These are phyloP conservation scores for Sporobolomyces roseus DNA, from an alignment of 768 basidiomycete species.

Conservation along the genomic window DNA sequence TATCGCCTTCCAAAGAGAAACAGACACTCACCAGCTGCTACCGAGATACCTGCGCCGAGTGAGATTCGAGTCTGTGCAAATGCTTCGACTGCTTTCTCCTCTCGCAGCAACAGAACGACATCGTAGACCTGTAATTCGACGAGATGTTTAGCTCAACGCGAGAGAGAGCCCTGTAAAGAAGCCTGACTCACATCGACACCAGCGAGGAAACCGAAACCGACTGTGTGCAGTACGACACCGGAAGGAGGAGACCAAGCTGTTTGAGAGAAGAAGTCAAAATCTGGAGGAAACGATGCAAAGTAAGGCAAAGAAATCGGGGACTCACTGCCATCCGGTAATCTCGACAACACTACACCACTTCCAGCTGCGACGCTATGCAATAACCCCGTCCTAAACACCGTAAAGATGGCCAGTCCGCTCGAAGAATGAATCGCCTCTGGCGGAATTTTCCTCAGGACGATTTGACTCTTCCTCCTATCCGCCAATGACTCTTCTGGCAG, in stretches of 20 bases:
- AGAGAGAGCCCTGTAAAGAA: neutral
- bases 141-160: too few species aligned
- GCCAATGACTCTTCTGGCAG: constrained; percentile 20
- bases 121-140: constrained; percentile 39
- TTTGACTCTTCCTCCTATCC: constrained; percentile 30
- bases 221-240: constrained; percentile 17
- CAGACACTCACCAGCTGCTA: constrained; percentile 14
- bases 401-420: constrained; percentile 20
- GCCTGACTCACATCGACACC: constrained; percentile 13
- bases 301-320: neutral
- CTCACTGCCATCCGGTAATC: constrained; percentile 34
- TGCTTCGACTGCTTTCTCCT: constrained; percentile 16
- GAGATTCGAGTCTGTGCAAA: constrained; percentile 13
- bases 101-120: constrained; percentile 38
- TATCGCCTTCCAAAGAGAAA: too few species aligned
- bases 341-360: constrained; percentile 22
- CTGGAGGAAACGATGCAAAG: neutral
- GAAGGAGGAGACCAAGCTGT: constrained; percentile 33
- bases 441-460: constrained; percentile 36
- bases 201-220: constrained; percentile 4
- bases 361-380: constrained; percentile 2
- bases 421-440: constrained; percentile 5
- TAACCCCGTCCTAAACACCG: constrained; percentile 17
- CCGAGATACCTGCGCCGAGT: constrained; percentile 10
- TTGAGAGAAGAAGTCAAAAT: too few species aligned